Base-by-base conservation (phyloP, 1,284 basidiomycete genomes). In the Lentinula novae-zelandiae region DNA sequence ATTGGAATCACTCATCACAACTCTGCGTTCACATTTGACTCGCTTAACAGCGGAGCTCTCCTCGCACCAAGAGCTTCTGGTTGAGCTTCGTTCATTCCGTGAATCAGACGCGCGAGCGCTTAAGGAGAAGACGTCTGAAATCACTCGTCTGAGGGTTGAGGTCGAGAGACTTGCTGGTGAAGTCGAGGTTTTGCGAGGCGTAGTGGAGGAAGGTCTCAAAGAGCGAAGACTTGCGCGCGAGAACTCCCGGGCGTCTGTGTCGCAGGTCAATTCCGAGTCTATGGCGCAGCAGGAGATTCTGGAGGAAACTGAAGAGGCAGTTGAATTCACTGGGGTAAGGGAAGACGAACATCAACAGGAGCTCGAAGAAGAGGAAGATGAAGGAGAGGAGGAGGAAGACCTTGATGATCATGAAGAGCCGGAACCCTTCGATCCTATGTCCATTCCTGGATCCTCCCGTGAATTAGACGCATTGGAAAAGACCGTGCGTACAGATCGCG, bases 191-290 rank as follows among this genome's bases (percentile, higher is more conserved):
- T 77, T 95, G n/a, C 80, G 88, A 17, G 87, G 85, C 0, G 87
- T 95, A 0, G 90, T 95, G 0, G 92, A 94, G 69, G 87, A 93
- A 62, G 92, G 92, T 0, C 76, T 95, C 50, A 82, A 85, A 58
- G 90, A 92, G 65, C 76, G 91, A 27, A 77, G 87, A n/a, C 66
- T 72, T 6, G 67, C 67, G 5, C 69, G 73, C 49, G 75, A 76
- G 53, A 62, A 61, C 33, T 63, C 63, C 17, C 61, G 54, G 15
- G 44, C 38, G 8, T 42, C 50, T 42, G 22, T 40, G 1, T 57
- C 58, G 17, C 53, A 61, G 17, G 22, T 22, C 22, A 22, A 22
- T 22, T 22, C 22, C 22, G 57, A 61, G 46, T 59, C 58, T n/a
- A 51, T 38, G 48, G 56, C 38, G 10, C 48, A 52, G 20, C 58